Percentiles rank a stretch among this genome's conserved stretches.
Evolutionary conservation across 169 alveolate species (phyloP).

Genomic region (Cryptosporidium meleagridis): DNA sequence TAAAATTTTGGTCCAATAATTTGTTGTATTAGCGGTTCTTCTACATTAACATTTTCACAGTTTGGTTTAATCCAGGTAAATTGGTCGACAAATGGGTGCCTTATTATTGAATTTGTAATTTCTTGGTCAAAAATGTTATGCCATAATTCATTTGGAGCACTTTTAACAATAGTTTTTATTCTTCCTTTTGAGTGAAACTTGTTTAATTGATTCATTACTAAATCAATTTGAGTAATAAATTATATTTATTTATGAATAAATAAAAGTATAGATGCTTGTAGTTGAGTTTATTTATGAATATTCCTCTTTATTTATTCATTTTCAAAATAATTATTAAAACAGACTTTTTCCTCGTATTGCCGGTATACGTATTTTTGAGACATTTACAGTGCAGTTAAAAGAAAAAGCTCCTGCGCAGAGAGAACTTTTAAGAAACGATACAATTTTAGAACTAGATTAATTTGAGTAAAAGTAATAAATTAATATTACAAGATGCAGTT

Average conservation of each 20-base stretch:
- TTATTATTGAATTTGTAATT: conserved; percentile 7
- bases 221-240: neutral
- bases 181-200: conserved; percentile 43
- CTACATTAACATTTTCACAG: neutral
- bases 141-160: conserved; percentile 15
- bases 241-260: neutral
- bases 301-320: neutral
- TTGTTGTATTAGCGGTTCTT: neutral
- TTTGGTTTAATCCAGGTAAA: conserved; percentile 54
- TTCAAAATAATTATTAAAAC: neutral
- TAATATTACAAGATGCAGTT: neutral
- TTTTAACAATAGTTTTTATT: conserved; percentile 7
- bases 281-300: neutral
- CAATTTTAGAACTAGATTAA: neutral
- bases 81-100: conserved; percentile 41
- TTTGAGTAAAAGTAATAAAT: neutral
- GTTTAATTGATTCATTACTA: conserved; percentile 18
- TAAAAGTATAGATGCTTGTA: neutral
- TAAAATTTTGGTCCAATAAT: conserved; percentile 16
- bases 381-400: conserved; percentile 11
- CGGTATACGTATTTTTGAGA: conserved; percentile 43
- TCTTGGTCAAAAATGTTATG: conserved; percentile 25
- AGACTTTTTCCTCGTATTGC: neutral
- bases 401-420: neutral
- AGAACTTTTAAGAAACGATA: neutral